A percentile compares a stretch with the other conserved stretches of the same genome.
Evolutionary conservation across 2,329 filamentous ascomycete species (phyloP).

Genomic region (Hirsutella minnesotensis): DNA sequence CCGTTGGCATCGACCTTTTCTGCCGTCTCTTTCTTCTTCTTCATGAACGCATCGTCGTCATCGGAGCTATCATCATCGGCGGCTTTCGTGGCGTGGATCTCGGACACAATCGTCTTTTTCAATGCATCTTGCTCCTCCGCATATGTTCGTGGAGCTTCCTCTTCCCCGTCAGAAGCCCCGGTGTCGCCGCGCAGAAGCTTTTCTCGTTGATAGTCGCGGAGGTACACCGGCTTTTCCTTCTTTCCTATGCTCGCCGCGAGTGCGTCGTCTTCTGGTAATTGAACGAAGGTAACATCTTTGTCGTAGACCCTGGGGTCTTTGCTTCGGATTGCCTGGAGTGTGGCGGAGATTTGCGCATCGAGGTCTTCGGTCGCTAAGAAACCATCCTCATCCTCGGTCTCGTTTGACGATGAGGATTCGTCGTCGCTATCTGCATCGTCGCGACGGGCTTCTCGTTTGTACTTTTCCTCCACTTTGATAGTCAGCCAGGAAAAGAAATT

Average conservation of each 20-base stretch:
- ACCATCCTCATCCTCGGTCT: constrained; percentile 83
- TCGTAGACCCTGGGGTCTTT: constrained; percentile 93
- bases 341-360: constrained; percentile 78
- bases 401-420: constrained; percentile 59
- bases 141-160: constrained; percentile 56
- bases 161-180: constrained; percentile 46
- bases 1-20: constrained; percentile 27
- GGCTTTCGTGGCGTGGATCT: constrained; percentile 58
- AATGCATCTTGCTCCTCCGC: constrained; percentile 78
- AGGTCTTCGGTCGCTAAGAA: constrained; percentile 76
- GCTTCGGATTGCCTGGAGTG: constrained; percentile 72
- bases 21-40: constrained; percentile 62
- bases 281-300: constrained; percentile 65
- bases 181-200: constrained; percentile 67
- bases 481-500: not conserved
- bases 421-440: constrained; percentile 29
- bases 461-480: constrained; percentile 69
- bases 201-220: constrained; percentile 85
- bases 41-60: constrained; percentile 55
- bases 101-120: constrained; percentile 64
- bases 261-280: constrained; percentile 41
- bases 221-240: constrained; percentile 72
- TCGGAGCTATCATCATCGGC: constrained; percentile 34
- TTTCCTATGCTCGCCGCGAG: constrained; percentile 30
- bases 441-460: constrained; percentile 33